Evolutionary conservation across 192 early-diverging fungal species (phyloP).

Genomic region (Chytriomyces sp.): DNA sequence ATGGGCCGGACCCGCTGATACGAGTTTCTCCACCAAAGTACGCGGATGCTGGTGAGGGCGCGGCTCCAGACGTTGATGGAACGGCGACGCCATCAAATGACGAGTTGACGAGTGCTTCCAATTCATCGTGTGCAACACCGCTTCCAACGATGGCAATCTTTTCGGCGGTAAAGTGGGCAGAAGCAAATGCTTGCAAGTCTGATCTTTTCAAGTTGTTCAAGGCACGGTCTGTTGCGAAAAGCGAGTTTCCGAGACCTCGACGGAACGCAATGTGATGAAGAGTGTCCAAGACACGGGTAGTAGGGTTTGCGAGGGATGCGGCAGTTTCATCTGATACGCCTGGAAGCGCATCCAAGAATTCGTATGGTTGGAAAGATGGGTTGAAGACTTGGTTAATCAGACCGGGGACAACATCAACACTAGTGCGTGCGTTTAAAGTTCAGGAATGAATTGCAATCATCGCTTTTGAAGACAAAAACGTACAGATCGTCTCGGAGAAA

Average conservation of each 20-base stretch:
- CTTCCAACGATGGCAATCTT: constrained; percentile 85
- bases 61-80: constrained; percentile 36
- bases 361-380: constrained; percentile 81
- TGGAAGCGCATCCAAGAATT: constrained; percentile 76
- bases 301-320: constrained; percentile 67
- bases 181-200: constrained; percentile 75
- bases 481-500: constrained; percentile 90
- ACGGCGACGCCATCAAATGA: constrained; percentile 44
- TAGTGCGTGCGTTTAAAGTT: constrained; percentile 27
- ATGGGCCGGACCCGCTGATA: constrained; percentile 55
- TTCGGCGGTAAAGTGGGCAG: constrained; percentile 69
- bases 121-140: constrained; percentile 76
- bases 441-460: no score
- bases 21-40: constrained; percentile 88
- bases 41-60: constrained; percentile 51
- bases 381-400: constrained; percentile 80
- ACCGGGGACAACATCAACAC: constrained; percentile 76
- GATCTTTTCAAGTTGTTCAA: constrained; percentile 66
- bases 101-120: constrained; percentile 69
- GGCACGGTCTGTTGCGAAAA: constrained; percentile 76
- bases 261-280: constrained; percentile 93
- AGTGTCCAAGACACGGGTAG: constrained; percentile 72
- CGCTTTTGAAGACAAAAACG: constrained; percentile 30
- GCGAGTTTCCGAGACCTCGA: constrained; percentile 90
- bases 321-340: constrained; percentile 69